Conservation (phyloP, 1,139 yeast species). For the Pichia sp. region DNA sequence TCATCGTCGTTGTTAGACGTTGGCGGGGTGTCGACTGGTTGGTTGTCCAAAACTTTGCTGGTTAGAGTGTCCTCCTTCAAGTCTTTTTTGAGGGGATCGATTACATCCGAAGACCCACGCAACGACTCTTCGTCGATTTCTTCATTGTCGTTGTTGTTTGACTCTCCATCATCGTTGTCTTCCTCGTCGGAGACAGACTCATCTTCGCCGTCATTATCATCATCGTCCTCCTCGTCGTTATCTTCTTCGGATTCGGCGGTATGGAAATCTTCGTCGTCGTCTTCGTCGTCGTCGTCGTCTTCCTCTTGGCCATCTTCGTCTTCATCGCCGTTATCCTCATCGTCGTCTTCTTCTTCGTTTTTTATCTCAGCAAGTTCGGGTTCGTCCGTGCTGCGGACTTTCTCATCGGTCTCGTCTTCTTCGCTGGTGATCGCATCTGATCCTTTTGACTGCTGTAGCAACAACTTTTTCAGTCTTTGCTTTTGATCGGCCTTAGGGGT, state of each 20-base stretch:
- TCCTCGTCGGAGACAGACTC: conserved; percentile 25
- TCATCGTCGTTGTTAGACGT: conserved; percentile 42
- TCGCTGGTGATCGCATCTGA: neutral
- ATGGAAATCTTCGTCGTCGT: conserved; percentile 9
- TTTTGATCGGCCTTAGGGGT: conserved; percentile 9
- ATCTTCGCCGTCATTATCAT: conserved; percentile 26
- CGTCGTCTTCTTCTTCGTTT: neutral
- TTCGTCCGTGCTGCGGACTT: neutral
- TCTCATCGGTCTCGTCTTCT: neutral
- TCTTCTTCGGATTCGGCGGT: conserved; percentile 14
- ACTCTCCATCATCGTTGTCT: conserved; percentile 23
- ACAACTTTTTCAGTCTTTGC: conserved; percentile 13
- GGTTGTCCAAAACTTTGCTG: neutral
- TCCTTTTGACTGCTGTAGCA: conserved; percentile 8
- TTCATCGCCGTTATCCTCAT: neutral
- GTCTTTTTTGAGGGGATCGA: conserved; percentile 33
- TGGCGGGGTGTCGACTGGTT: conserved; percentile 38
- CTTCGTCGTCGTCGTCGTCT: conserved; percentile 6
- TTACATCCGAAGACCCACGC: conserved; percentile 15
- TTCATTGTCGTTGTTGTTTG: conserved; percentile 23
- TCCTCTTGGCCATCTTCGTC: no score
- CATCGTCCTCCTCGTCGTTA: conserved; percentile 26
- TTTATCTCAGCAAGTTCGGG: no score
- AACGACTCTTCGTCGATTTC: conserved; percentile 25
- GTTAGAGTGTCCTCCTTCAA: conserved; percentile 23